Evolutionary conservation across 2,329 filamentous ascomycete genomes (phyloP).

Genomic region (Pezizomycotina sp.): DNA sequence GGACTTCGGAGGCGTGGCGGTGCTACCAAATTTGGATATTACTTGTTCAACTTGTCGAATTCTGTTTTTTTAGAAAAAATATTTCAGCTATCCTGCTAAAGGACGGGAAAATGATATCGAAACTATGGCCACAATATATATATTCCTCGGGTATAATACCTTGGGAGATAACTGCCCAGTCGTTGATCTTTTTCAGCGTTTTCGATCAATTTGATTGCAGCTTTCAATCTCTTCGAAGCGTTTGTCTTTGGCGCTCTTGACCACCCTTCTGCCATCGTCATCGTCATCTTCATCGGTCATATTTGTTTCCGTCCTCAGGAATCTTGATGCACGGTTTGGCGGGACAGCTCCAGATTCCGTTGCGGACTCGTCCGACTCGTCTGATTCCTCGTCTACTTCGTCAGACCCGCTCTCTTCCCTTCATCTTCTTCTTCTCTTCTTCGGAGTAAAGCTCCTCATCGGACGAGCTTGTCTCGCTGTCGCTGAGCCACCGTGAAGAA

Average conservation of each 20-base stretch:
- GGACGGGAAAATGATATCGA: background rate
- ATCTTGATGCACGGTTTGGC: no score
- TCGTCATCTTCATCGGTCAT: constrained; percentile 51
- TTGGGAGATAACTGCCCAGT: constrained; percentile 83
- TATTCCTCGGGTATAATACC: constrained; percentile 40
- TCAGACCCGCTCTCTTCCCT: constrained; percentile 34
- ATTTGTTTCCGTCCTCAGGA: constrained; percentile 39
- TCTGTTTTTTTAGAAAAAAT: constrained; percentile 38
- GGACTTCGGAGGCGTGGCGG: constrained; percentile 66
- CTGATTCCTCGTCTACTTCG: constrained; percentile 16
- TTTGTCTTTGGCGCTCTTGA: constrained; percentile 98
- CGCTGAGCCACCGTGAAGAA: constrained; percentile 89
- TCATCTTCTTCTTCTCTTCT: constrained; percentile 48
- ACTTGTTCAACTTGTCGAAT: constrained; percentile 87
- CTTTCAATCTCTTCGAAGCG: constrained; percentile 81
- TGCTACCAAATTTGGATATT: constrained; percentile 58
- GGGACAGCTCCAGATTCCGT: constrained; percentile 36
- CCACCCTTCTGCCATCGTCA: constrained; percentile 66
- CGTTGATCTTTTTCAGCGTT: constrained; percentile 95
- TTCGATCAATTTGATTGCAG: constrained; percentile 77
- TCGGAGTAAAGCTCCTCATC: constrained; percentile 93
- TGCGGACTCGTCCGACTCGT: constrained; percentile 29
- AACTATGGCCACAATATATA: constrained; percentile 1
- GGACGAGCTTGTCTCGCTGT: constrained; percentile 82
- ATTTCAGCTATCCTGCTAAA: constrained; percentile 2